Base-by-base conservation (phyloP, 768 basidiomycete species). In the Cystobasidium tubakii region DNA sequence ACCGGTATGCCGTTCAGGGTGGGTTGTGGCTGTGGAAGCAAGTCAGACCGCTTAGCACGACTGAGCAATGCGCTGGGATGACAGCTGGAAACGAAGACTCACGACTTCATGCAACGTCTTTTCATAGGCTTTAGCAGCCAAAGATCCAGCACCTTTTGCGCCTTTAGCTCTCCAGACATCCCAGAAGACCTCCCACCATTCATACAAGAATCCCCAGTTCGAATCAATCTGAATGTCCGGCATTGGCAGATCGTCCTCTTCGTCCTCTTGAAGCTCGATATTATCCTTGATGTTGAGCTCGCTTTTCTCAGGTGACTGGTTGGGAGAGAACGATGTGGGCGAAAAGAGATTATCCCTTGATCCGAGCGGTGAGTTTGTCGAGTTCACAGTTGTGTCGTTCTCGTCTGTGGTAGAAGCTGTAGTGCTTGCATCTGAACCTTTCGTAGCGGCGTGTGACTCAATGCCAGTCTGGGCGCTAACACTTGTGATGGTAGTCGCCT, bases 141-240 rank as follows among this genome's bases (percentile, higher is more conserved):
- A 23, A 21, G 67, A 70, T 27, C 67, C 46, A 60, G 57, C 25
- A 50, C 50, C 50, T 55, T 53, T 65, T 6, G 34, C 63, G 21
- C 63, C 63, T 27, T 46, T 39, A 13, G 63, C 63, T n/a, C 63
- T 39, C 36, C 34, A 74, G 33, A 77, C 72, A 64, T 78, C 77
- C 71, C 75, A 74, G 53, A 77, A 76, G 54, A 78, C 75, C 44
- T 55, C 44, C 66, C 74, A 78, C 77, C 77, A 78, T 69, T 76
- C 76, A 75, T 57, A 78, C 3, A 78, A 70, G 72, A 75, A 77
- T 0, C 77, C 77, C 10, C 65, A 62, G n/a, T 63, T 34, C 0
- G 62, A 36, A 44, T 74, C 71, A 23, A 75, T 64, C 63, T 75
- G 70, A 13, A 78, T 76, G 33, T 27, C 23, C 7, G 77, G 76